Evolutionary conservation across 768 basidiomycete genomes (phyloP).

Genomic region (Cubamyces sp.): DNA sequence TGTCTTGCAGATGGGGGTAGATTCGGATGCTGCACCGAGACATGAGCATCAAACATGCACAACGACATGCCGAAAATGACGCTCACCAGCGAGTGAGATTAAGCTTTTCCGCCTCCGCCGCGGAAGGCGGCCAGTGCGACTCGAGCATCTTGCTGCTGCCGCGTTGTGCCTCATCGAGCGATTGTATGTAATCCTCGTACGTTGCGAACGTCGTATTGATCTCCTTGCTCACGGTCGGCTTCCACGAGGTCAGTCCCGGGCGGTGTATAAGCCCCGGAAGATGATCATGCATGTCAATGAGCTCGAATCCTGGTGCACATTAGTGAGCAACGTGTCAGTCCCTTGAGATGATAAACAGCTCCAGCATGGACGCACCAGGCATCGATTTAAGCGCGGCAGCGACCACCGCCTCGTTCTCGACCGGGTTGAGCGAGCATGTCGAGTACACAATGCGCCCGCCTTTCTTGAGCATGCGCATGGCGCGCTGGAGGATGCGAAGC

Average conservation of each 20-base stretch:
- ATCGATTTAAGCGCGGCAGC: conserved; percentile 77
- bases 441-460: conserved; percentile 97
- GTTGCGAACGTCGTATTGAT: conserved; percentile 56
- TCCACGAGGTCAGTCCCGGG: conserved; percentile 81
- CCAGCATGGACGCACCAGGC: conserved; percentile 51
- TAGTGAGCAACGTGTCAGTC: conserved; percentile 7
- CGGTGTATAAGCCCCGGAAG: conserved; percentile 74
- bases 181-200: conserved; percentile 61
- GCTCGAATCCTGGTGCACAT: conserved; percentile 59
- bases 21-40: conserved; percentile 68
- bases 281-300: conserved; percentile 77
- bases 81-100: conserved; percentile 73
- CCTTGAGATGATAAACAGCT: neutral
- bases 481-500: conserved; percentile 88
- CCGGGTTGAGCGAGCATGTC: conserved; percentile 95
- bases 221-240: conserved; percentile 63
- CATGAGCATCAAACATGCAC: neutral
- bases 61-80: neutral
- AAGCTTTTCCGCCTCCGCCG: conserved; percentile 59
- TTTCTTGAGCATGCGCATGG: conserved; percentile 85
- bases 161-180: conserved; percentile 51
- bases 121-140: conserved; percentile 79
- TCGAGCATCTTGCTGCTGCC: conserved; percentile 63
- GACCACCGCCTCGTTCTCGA: conserved; percentile 97
- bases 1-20: conserved; percentile 94